These are phyloP conservation scores for Daldinia caldariorum DNA, from an alignment of 495 filamentous ascomycete species.

Conservation along the genomic window DNA sequence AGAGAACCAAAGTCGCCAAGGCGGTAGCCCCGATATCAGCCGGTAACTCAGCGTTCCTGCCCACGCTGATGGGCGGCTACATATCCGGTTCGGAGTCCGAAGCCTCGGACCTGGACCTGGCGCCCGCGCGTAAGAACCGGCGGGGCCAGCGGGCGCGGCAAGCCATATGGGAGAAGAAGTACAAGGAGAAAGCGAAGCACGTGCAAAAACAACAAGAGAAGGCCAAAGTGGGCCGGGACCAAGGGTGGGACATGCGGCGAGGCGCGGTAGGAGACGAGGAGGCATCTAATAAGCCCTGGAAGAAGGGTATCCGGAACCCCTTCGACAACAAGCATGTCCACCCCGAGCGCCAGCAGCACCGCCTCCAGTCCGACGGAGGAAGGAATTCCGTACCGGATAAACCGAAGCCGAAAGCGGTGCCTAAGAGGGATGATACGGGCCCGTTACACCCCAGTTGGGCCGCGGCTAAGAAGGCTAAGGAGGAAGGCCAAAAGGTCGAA, in stretches of 20 bases:
- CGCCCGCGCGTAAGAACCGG: slow-evolving; percentile 74
- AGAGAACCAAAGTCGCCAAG: slow-evolving; percentile 49
- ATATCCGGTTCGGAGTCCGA: slow-evolving; percentile 82
- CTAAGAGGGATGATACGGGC: slow-evolving; percentile 67
- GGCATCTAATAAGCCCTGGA: slow-evolving; percentile 54
- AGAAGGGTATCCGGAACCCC: slow-evolving; percentile 51
- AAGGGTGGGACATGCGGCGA: slow-evolving; percentile 64
- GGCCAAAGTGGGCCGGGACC: slow-evolving; percentile 47
- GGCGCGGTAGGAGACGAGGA: slow-evolving; percentile 53
- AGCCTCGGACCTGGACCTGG: slow-evolving; percentile 62
- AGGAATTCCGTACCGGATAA: slow-evolving; percentile 28
- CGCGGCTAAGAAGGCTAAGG: slow-evolving; percentile 86
- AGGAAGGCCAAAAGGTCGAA: slow-evolving; percentile 66
- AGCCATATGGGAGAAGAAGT: slow-evolving; percentile 93
- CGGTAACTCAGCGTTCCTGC: slow-evolving; percentile 77
- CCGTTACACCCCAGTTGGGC: slow-evolving; percentile 93
- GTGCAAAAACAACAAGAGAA: slow-evolving; percentile 61
- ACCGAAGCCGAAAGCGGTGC: slow-evolving; percentile 49
- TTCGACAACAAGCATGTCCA: slow-evolving; percentile 44
- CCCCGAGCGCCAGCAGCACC: slow-evolving; percentile 41
- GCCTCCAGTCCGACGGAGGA: slow-evolving; percentile 31
- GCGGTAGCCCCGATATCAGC: slow-evolving; percentile 25
- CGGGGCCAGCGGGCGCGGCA: slow-evolving; percentile 88
- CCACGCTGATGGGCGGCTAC: slow-evolving; percentile 89
- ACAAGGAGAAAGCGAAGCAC: slow-evolving; percentile 78